Percentiles rank a stretch among this genome's conserved stretches.
These are phyloP conservation scores for Remersonia thermophila DNA, from an alignment of 2,329 filamentous ascomycete species.

Conservation along the genomic window DNA sequence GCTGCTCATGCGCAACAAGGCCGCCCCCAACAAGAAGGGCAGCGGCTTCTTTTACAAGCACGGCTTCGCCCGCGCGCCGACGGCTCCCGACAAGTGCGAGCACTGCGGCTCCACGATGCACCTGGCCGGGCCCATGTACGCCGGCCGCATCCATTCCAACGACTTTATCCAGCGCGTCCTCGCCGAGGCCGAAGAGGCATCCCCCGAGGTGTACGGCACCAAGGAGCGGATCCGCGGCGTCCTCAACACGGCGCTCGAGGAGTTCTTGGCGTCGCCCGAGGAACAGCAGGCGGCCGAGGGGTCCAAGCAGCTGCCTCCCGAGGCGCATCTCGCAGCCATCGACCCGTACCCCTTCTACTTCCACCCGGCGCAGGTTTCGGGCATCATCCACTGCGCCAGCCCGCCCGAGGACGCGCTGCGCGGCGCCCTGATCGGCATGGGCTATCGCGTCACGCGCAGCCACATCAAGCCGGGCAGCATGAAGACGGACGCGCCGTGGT, in stretches of 20 bases:
- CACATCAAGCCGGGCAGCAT: slow-evolving; percentile 84
- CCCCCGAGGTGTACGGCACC: slow-evolving; percentile 65
- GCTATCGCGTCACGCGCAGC: slow-evolving; percentile 72
- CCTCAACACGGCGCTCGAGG: slow-evolving; percentile 78
- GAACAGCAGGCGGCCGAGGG: slow-evolving; percentile 24
- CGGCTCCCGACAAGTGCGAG: slow-evolving; percentile 52
- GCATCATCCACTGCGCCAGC: slow-evolving; percentile 65
- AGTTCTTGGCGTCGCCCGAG: slow-evolving; percentile 32
- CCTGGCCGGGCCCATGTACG: slow-evolving; percentile 89
- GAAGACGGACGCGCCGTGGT: slow-evolving; percentile 89
- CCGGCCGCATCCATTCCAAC: slow-evolving; percentile 72
- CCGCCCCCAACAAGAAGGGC: slow-evolving; percentile 57
- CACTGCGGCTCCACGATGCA: slow-evolving; percentile 85
- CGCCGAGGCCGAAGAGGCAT: slow-evolving; percentile 53
- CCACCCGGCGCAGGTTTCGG: slow-evolving; percentile 60
- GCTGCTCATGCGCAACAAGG: slow-evolving; percentile 57
- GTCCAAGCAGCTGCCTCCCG: slow-evolving; percentile 14
- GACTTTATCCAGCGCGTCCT: slow-evolving; percentile 73
- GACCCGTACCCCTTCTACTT: slow-evolving; percentile 83
- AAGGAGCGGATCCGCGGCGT: slow-evolving; percentile 76
- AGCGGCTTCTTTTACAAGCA: slow-evolving; percentile 65
- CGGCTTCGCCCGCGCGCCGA: slow-evolving; percentile 58
- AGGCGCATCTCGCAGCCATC: slow-evolving; percentile 46
- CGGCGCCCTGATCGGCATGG: slow-evolving; percentile 68
- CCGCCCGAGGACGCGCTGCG: slow-evolving; percentile 69